These are phyloP conservation scores for Acacia crassicarpa DNA, from an alignment of 306 rosid genomes.

Conservation along the genomic window DNA sequence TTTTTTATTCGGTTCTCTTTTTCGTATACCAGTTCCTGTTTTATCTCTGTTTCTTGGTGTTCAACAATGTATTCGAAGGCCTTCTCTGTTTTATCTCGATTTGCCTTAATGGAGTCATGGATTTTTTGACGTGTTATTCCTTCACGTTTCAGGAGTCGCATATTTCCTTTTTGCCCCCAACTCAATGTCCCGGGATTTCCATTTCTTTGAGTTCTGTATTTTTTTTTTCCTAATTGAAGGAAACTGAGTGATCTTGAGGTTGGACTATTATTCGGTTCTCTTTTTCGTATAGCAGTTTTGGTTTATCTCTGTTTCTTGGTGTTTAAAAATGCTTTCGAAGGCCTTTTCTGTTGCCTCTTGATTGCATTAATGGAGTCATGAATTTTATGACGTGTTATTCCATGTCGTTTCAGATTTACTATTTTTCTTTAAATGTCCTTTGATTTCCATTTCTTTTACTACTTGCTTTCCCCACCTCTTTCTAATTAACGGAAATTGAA, in stretches of 20 bases:
- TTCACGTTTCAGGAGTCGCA: not conserved
- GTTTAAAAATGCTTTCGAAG: not conserved
- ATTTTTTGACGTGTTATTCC: not conserved
- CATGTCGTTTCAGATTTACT: not conserved
- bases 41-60: not conserved
- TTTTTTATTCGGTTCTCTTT: not conserved
- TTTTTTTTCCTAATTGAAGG: not conserved
- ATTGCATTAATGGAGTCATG: not conserved
- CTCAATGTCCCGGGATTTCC: not conserved
- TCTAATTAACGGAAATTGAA: not conserved
- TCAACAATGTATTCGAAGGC: not conserved
- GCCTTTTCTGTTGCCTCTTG: not conserved
- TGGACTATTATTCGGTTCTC: not conserved
- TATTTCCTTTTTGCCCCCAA: not conserved
- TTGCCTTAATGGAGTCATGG: not conserved
- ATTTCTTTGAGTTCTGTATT: not conserved
- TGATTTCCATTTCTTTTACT: not conserved
- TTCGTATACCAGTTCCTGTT: not conserved
- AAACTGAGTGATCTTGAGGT: not conserved
- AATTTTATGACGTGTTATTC: not conserved
- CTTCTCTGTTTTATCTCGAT: not conserved
- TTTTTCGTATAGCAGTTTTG: not conserved
- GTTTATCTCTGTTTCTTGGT: not conserved
- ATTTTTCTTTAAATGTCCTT: not conserved
- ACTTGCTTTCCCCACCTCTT: too few species aligned